phyloP scores from a whole-genome alignment of 805 yeast genomes.

The Pachysolen tannophilus region DNA sequence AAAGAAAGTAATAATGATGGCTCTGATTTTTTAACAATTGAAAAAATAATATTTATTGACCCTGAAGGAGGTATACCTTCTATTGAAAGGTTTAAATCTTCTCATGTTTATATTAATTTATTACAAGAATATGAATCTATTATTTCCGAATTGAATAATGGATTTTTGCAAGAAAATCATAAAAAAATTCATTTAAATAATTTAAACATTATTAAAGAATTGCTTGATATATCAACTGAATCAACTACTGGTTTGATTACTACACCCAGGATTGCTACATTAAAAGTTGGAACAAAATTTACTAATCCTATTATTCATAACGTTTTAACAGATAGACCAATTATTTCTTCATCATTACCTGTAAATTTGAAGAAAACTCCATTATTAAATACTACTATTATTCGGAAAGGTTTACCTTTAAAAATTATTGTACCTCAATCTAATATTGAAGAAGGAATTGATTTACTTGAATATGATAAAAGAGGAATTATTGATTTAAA shows the following conservation, averaged over 20 bases:
- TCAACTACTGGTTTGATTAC: conserved; percentile 81
- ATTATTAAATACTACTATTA: conserved; percentile 63
- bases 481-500: conserved; percentile 39
- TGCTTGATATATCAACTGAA: conserved; percentile 41
- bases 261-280: conserved; percentile 68
- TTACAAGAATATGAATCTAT: conserved; percentile 73
- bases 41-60: conserved; percentile 75
- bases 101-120: conserved; percentile 83
- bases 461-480: conserved; percentile 28
- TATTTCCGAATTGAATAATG: conserved; percentile 52
- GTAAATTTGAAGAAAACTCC: conserved; percentile 50
- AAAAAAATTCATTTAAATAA: conserved; percentile 58
- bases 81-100: conserved; percentile 65
- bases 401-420: conserved; percentile 69
- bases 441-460: conserved; percentile 27
- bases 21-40: conserved; percentile 42
- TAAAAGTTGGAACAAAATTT: conserved; percentile 19
- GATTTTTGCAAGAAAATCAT: conserved; percentile 35
- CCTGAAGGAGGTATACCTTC: conserved; percentile 89
- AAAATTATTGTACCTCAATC: conserved; percentile 26
- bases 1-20: conserved; percentile 7
- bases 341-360: conserved; percentile 87
- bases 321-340: conserved; percentile 83
- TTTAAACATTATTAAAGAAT: conserved; percentile 52
- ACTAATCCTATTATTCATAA: conserved; percentile 87